Percentiles rank a stretch among this genome's conserved stretches.
Conservation (phyloP, 345 rosid genomes). For the Iberis pinnata region DNA sequence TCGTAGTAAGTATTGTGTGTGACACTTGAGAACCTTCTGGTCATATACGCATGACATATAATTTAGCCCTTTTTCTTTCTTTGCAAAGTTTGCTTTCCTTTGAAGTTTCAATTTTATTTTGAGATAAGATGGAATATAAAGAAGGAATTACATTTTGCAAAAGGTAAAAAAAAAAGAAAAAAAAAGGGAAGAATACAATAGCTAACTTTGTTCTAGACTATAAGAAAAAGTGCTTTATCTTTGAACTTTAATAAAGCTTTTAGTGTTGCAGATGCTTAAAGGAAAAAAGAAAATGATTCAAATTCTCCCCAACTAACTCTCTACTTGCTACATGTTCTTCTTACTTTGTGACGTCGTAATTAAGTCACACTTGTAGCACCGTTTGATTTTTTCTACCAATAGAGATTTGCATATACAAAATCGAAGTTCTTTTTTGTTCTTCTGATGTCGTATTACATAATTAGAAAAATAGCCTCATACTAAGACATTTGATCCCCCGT, state of each 20-base stretch:
- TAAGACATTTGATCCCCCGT: too few relatives aligned
- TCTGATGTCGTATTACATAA: too few relatives aligned
- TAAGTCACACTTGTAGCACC: conserved; percentile 5
- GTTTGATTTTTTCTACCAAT: conserved; percentile 15
- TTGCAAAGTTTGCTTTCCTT: background rate
- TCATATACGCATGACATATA: too few relatives aligned
- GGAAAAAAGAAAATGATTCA: conserved; percentile 27
- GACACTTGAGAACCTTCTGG: too few relatives aligned
- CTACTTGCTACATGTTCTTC: conserved; percentile 7
- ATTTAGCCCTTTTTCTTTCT: background rate
- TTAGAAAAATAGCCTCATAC: too few relatives aligned
- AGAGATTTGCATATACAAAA: too few relatives aligned
- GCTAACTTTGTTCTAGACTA: too few relatives aligned
- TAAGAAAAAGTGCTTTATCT: conserved; percentile 14
- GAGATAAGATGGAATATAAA: background rate
- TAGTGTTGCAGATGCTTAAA: conserved; percentile 26
- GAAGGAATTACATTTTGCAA: conserved; percentile 1
- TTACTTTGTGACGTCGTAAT: conserved; percentile 17
- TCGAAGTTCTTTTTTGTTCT: too few relatives aligned
- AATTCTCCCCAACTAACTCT: conserved; percentile 15
- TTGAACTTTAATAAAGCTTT: conserved; percentile 15
- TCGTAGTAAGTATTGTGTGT: conserved; percentile 2
- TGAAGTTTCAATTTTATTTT: conserved; percentile 9
- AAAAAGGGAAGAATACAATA: too few relatives aligned
- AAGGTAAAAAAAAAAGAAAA: background rate